Base-by-base conservation (phyloP, 805 yeast genomes). In the Kazachstania taianensis region DNA sequence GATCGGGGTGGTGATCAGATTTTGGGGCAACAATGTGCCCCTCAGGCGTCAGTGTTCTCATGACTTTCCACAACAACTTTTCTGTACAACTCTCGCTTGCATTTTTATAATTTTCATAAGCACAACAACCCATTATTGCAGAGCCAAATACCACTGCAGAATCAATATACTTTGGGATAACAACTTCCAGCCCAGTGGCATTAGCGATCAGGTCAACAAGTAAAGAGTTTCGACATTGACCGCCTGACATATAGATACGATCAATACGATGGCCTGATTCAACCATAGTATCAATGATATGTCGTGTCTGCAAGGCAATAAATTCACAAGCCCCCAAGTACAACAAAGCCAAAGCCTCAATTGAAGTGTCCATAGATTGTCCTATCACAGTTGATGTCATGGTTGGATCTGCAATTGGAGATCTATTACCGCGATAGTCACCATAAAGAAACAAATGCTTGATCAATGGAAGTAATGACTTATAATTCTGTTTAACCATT, bases 131-230 rank as follows among this genome's bases (percentile, higher is more conserved):
- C 42, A 92, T 68, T 55, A 92, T 65, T 0, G 98, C 97, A 4
- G 96, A 73, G 17, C 98, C 98, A 54, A 89, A 82, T 2, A 92
- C 97, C 27, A 92, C 98, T 2, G 96, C 94, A 1, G 96, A 92
- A 55, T 89, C 97, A 50, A 89, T 86, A 60, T 92, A 87, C 51
- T 89, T 72, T 33, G 98, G 98, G 43, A 89, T 84, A 33, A 92
- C 74, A 40, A 92, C 78, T 13, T 96, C 95, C 62, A 81, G 67
- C 4, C 94, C 94, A 0, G 96, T 85, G 53, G 94, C 82, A 50
- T 89, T 94, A 1, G 96, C 94, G 57, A 92, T 70, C 41, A 92
- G 63, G 62, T 94, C 72, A 78, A 92, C 86, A 42, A 92, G 69
- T 39, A 92, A 65, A 13, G 86, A 81, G 60, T 92, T 92, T 53